Evolutionary conservation across 2,329 filamentous ascomycete species (phyloP).

Genomic region (Fusarium siculi): DNA sequence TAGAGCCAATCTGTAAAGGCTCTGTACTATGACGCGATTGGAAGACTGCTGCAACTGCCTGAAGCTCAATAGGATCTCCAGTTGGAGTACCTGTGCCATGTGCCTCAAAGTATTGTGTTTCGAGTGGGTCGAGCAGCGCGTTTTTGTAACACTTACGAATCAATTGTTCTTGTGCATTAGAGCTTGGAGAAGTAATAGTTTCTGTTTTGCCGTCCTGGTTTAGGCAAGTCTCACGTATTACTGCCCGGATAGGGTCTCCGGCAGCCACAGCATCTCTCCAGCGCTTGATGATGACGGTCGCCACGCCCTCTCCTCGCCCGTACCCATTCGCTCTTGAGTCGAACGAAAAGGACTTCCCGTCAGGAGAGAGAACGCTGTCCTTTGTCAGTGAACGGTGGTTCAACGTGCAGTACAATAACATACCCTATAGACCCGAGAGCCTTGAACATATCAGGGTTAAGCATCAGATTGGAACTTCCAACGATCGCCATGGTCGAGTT

Average conservation of each 20-base stretch:
- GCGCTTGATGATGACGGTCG: background rate
- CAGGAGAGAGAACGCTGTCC: background rate
- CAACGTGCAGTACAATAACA: too few species aligned
- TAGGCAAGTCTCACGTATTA: background rate
- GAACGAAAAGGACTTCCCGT: background rate
- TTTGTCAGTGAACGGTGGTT: too few species aligned
- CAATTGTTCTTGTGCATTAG: background rate
- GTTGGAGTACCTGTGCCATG: background rate
- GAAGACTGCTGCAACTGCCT: background rate
- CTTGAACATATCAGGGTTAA: background rate
- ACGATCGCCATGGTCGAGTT: background rate
- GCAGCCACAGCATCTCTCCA: background rate
- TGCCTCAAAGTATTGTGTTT: background rate
- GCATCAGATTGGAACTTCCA: background rate
- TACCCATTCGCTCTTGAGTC: background rate
- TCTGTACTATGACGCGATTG: background rate
- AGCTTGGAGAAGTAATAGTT: background rate
- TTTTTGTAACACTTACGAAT: background rate
- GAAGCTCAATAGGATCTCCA: background rate
- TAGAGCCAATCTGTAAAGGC: background rate
- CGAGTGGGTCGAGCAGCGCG: background rate
- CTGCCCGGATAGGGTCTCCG: background rate
- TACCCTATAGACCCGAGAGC: background rate
- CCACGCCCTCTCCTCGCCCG: background rate
- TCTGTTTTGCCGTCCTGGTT: background rate